Base-by-base conservation (phyloP, 2,329 filamentous ascomycete genomes). In the Trichoderma gracile region DNA sequence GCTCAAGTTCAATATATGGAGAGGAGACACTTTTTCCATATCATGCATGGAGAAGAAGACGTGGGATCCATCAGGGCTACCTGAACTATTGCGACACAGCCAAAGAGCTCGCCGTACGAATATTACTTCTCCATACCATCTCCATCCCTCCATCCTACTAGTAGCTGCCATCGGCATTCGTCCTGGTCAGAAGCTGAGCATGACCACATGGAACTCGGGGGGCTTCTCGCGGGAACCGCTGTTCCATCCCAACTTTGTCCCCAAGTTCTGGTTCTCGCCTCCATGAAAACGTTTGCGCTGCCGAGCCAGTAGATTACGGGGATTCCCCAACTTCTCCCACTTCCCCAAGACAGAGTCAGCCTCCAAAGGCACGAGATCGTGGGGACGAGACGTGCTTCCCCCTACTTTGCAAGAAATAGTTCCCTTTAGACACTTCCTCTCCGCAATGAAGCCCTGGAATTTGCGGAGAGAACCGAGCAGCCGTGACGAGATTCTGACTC, bases 201-300 rank as follows among this genome's bases (percentile, higher is more conserved):
- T 62, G 59, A 45, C 59, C 59, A 46, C 49, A 62, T 62, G 49
- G 59, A 62, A 62, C 15, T 54, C 59, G 49, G 59, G n/a, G 58
- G 42, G 43, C 30, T 27, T 33, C 25, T 46, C n/a, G 59, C 49
- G 59, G 33, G 59, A 54, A 45, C 40, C 59, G 49, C 53, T 45
- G 21, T 61, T 14, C 58, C 12, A 38, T 12, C 58, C 38, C 25
- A 54, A 49, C 56, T 59, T 50, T 62, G 38, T 45, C 58, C 38
- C 49, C 38, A 42, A 30, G 49, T 50, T 62, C 58, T 45, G 25
- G 27, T 21, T 62, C 40, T 45, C 23, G 17, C 58, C 14, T 45
- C 23, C 23, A 17, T 19, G 25, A 45, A 23, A 42, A n/a, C 27
- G 9, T 17, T 17, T 58, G n/a, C 21, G 25, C 23, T 58, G 19